Conservation (phyloP, 805 yeast species). For the Myxozyma geophila region DNA sequence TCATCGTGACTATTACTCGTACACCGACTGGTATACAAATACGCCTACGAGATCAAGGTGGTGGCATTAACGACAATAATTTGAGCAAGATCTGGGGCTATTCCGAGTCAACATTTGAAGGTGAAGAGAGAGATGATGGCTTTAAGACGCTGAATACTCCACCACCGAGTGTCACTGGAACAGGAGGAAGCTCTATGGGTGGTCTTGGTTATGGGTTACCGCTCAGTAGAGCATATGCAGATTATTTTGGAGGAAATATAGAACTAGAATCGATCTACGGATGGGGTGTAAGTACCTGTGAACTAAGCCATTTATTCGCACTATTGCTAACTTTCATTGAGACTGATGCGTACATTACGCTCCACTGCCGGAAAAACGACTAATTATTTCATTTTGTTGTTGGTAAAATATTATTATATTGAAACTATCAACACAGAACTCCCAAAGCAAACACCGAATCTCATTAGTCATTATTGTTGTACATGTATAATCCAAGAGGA, state of each 20-base stretch:
- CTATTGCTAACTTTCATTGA: slow-evolving; percentile 10
- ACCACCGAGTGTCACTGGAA: slow-evolving; percentile 55
- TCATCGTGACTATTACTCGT: slow-evolving; percentile 55
- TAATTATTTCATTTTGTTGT: neutral
- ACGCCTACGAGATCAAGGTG: slow-evolving; percentile 83
- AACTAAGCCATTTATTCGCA: neutral
- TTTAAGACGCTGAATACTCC: slow-evolving; percentile 64
- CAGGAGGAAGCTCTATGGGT: slow-evolving; percentile 71
- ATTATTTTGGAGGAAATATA: slow-evolving; percentile 71
- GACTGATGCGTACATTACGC: slow-evolving; percentile 38
- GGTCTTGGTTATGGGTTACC: slow-evolving; percentile 98
- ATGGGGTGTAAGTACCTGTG: slow-evolving; percentile 53
- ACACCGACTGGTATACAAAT: slow-evolving; percentile 58
- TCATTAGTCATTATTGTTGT: neutral
- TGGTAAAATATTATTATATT: neutral
- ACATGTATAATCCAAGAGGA: no score
- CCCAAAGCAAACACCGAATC: neutral
- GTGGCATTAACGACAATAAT: slow-evolving; percentile 76
- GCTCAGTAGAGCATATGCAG: slow-evolving; percentile 73
- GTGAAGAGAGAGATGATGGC: slow-evolving; percentile 56
- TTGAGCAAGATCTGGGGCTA: slow-evolving; percentile 78
- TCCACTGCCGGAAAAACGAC: slow-evolving; percentile 16
- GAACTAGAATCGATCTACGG: slow-evolving; percentile 74
- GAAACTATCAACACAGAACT: neutral
- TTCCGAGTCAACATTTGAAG: slow-evolving; percentile 79